Percentiles rank a stretch among this genome's conserved stretches.
These are phyloP conservation scores for Fusarium armeniacum DNA, from an alignment of 2,329 filamentous ascomycete genomes.

Conservation along the genomic window DNA sequence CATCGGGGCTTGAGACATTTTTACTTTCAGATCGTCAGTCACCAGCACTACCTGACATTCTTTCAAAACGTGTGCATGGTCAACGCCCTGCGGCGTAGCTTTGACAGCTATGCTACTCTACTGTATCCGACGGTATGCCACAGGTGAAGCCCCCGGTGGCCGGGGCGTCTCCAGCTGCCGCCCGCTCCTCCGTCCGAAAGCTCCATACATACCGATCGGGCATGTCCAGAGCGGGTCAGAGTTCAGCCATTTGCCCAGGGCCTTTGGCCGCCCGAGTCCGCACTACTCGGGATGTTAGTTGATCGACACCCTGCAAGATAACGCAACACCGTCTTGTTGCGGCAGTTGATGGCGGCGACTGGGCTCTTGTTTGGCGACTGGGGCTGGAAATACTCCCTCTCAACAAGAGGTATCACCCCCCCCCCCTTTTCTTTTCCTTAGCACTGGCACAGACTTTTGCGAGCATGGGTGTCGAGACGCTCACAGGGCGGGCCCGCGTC, in stretches of 20 bases:
- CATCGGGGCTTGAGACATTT: conserved; percentile 44
- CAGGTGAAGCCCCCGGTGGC: conserved; percentile 44
- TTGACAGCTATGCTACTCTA: conserved; percentile 30
- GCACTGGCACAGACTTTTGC: conserved; percentile 16
- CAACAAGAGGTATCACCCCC: background rate
- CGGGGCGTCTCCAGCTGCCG: conserved; percentile 43
- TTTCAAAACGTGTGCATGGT: conserved; percentile 21
- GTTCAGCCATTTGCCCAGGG: conserved; percentile 47
- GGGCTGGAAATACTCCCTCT: conserved; percentile 34
- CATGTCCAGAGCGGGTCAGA: conserved; percentile 47
- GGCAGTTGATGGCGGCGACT: conserved; percentile 20
- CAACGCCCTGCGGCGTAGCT: conserved; percentile 26
- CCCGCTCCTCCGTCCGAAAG: conserved; percentile 49
- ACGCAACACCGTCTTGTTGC: conserved; percentile 20
- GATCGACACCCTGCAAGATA: conserved; percentile 31
- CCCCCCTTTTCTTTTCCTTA: conserved; percentile 7
- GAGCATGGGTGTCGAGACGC: conserved; percentile 38
- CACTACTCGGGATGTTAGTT: conserved; percentile 22
- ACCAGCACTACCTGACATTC: conserved; percentile 33
- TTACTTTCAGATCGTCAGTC: conserved; percentile 43
- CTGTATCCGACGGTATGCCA: conserved; percentile 25
- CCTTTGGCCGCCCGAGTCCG: conserved; percentile 44
- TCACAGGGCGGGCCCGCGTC: conserved; percentile 43
- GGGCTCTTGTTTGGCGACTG: conserved; percentile 3
- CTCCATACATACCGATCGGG: conserved; percentile 51